Conservation (phyloP, 306 rosid genomes). For the Cucurbita moschata region DNA sequence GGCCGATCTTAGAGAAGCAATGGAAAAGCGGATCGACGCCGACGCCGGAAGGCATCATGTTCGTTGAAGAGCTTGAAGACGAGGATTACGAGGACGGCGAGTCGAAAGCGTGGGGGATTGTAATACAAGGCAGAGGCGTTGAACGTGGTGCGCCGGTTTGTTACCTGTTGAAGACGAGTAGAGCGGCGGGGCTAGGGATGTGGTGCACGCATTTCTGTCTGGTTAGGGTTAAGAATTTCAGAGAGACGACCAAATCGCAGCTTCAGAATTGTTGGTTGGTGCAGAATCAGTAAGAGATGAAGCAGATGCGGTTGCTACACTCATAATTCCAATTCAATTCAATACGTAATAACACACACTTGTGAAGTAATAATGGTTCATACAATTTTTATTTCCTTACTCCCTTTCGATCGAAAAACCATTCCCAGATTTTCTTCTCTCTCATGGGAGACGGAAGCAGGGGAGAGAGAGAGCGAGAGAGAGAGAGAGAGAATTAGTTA, state of each 20-base stretch:
- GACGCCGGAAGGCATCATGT: slow-evolving; percentile 8
- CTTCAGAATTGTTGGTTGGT: slow-evolving; percentile 8
- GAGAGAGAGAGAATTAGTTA: not conserved
- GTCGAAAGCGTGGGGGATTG: slow-evolving; percentile 10
- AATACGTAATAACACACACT: not conserved
- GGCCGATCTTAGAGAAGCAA: not conserved
- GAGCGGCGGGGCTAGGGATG: not conserved
- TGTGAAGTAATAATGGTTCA: not conserved
- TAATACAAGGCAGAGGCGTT: slow-evolving; percentile 6
- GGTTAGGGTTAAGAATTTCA: slow-evolving; percentile 9
- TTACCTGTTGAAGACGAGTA: slow-evolving; percentile 6
- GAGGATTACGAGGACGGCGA: not conserved
- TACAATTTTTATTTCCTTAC: not conserved
- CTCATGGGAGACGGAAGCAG: not conserved
- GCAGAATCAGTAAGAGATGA: not conserved
- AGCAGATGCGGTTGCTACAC: not conserved
- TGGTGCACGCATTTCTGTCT: slow-evolving; percentile 8
- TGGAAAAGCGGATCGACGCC: not conserved
- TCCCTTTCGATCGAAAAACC: not conserved
- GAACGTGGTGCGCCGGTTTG: slow-evolving; percentile 4
- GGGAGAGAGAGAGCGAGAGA: no score
- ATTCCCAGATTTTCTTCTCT: not conserved
- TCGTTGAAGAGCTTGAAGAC: not conserved
- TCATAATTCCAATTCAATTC: not conserved
- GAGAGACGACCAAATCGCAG: slow-evolving; percentile 11